Evolutionary conservation across 768 basidiomycete species (phyloP), one percentile per base, ranked within the genome.

Genomic region (Brasilioporus rufonigricans): DNA sequence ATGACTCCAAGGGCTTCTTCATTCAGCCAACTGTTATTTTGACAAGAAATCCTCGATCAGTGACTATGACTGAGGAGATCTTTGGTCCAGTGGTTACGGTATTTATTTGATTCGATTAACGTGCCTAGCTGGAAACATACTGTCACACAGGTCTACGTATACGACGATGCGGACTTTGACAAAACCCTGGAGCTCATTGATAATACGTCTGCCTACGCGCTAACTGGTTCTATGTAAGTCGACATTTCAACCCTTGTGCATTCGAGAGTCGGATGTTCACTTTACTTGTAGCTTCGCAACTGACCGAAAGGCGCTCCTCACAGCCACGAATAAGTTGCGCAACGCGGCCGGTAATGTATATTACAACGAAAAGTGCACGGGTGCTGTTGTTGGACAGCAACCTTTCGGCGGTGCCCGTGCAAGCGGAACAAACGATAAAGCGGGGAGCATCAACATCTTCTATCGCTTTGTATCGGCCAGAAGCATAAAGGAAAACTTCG

Each of bases 381-480:
- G 93, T 31, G 94, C 93, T n/a, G 91, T 92, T 46, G 93, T 98
- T 33, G 96, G 94, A 10, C 95, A 98, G 71, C 95, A 99, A 73
- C 96, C 97, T 12, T 99, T 99, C 68, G 97, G 97, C 45, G 97
- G 97, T 29, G 91, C 85, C 2, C 84, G 95, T 35, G 90, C 81
- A 31, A 92, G 89, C 66, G 96, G 97, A 27, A 99, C 96, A 58
- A 98, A 98, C 77, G 97, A 98, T 73, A 99, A 98, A 76, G 93
- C 95, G 1, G 97, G 90, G 23, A 92, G 90, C 58, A 83, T 91
- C 57, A 77, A 72, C 46, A 82, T 88, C 65, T 87, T 83, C 74
- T 85, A 84, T 72, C 79, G 95, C 52, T 93, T 94, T 72, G 84
- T 96, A 56, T 86, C 86, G 52, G 85, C 91, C 48, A 80, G 97